Evolutionary conservation across 345 rosid genomes (phyloP).

Genomic region (Salix koriyanagi): DNA sequence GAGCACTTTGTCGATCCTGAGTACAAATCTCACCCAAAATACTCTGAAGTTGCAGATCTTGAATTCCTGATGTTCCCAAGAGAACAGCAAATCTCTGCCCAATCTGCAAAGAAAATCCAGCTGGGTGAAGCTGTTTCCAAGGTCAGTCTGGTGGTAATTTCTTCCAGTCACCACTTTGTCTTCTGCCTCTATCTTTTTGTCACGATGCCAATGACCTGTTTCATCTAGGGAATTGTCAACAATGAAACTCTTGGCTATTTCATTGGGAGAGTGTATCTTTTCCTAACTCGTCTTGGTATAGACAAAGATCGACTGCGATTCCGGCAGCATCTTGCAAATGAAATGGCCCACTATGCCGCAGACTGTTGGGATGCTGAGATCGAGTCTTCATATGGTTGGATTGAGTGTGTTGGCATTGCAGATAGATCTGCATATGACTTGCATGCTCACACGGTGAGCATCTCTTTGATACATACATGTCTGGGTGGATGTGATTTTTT

Average conservation of each 20-base stretch:
- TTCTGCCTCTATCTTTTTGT: background rate
- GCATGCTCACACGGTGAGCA: constrained; percentile 70
- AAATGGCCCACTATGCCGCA: constrained; percentile 99
- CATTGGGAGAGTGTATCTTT: constrained; percentile 90
- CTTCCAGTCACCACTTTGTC: background rate
- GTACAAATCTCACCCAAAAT: constrained; percentile 87
- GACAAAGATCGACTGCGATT: constrained; percentile 74
- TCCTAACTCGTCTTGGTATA: constrained; percentile 75
- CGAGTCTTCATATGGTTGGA: constrained; percentile 92
- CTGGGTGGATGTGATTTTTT: background rate
- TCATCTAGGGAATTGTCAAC: constrained; percentile 74
- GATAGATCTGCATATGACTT: constrained; percentile 95
- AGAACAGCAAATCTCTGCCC: constrained; percentile 81
- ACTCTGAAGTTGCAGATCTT: constrained; percentile 53
- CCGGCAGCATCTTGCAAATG: constrained; percentile 94
- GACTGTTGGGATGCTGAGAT: constrained; percentile 99
- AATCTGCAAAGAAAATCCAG: constrained; percentile 54
- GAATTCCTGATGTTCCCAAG: constrained; percentile 91
- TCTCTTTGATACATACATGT: background rate
- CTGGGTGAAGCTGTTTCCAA: constrained; percentile 79
- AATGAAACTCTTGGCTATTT: constrained; percentile 92
- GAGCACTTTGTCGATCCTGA: constrained; percentile 98
- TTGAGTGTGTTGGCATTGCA: constrained; percentile 97
- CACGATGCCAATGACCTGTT: constrained; percentile 10
- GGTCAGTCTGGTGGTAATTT: constrained; percentile 34